Evolutionary conservation across 768 basidiomycete genomes (phyloP).

Genomic region (Suillus weaverae): DNA sequence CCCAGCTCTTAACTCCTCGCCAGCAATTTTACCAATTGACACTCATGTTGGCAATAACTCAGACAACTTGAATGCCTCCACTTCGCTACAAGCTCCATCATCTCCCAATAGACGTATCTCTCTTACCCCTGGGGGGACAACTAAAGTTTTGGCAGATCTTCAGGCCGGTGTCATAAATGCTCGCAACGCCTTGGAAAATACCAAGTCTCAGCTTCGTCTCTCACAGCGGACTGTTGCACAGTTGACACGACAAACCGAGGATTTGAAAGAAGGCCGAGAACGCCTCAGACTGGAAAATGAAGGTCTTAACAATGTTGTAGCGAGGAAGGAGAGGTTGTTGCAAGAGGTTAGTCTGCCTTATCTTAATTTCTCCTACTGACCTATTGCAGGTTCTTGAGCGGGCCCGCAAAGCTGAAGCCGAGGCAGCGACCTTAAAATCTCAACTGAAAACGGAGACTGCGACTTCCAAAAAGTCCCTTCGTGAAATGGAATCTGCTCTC

Average conservation of each 20-base stretch:
- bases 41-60: conserved; percentile 28
- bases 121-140: conserved; percentile 76
- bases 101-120: conserved; percentile 58
- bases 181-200: conserved; percentile 81
- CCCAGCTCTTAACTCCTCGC: conserved; percentile 35
- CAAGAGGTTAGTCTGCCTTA: conserved; percentile 62
- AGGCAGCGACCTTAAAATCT: conserved; percentile 63
- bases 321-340: conserved; percentile 80
- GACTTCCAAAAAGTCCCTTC: conserved; percentile 69
- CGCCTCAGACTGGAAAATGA: conserved; percentile 83
- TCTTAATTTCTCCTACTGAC: not conserved
- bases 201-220: conserved; percentile 76
- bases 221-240: conserved; percentile 84
- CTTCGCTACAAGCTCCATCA: conserved; percentile 42
- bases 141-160: conserved; percentile 84
- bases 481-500: conserved; percentile 78
- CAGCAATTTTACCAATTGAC: conserved; percentile 36
- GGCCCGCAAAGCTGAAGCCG: conserved; percentile 82
- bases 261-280: conserved; percentile 85
- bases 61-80: conserved; percentile 34
- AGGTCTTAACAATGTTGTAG: conserved; percentile 83
- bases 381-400: conserved; percentile 67
- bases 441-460: conserved; percentile 75
- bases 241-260: conserved; percentile 82
- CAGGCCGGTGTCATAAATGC: conserved; percentile 82